Base-by-base conservation (phyloP, 768 basidiomycete genomes). In the Chalciporus sphaerocephalus region DNA sequence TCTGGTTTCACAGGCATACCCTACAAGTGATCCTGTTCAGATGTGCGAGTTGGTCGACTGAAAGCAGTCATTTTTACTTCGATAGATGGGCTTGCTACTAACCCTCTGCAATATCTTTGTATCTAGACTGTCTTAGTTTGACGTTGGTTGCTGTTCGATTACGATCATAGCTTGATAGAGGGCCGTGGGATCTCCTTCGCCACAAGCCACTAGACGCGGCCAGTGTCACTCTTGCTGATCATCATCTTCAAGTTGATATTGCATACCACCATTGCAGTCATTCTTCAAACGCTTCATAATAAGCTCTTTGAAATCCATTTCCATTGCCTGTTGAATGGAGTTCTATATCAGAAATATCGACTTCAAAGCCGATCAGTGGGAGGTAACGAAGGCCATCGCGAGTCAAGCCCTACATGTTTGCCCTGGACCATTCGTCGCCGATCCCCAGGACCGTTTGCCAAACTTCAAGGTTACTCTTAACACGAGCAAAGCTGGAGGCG, bases 391-490 rank as follows among this genome's bases (percentile, higher is more conserved):
- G 28, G 69, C 63, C 6, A 70, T 91, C 37, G 78, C 79, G 1
- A 44, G 3, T 4, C 59, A 53, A 5, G 69, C 83, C 27, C 64
- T 91, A 1, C 87, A 89, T 51, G 39, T 42, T 35, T 58, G 51
- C 24, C 61, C 66, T 1, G 64, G 64, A 4, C 28, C 23, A 2
- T 68, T 66, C 37, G 57, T 66, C 11, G 48, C 57, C 9, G 40
- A 38, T 34, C 44, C 51, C 24, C 44, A 51, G 25, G 60, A 58
- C 16, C 55, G 56, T 21, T 53, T 36, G 27, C 69, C 85, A 27
- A 89, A 90, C 50, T 90, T 89, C 64, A 53, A 65, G 34, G 75
- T 90, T 42, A 56, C 40, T 15, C 67, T 89, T n/a, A 74, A 80
- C 40, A 56, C 65, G 42, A 74, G 72, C 49, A 64, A 64, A 42